Percentiles rank a stretch among this genome's conserved stretches.
Evolutionary conservation across 2,329 filamentous ascomycete species (phyloP).

Genomic region (Fusarium oligoseptatum): DNA sequence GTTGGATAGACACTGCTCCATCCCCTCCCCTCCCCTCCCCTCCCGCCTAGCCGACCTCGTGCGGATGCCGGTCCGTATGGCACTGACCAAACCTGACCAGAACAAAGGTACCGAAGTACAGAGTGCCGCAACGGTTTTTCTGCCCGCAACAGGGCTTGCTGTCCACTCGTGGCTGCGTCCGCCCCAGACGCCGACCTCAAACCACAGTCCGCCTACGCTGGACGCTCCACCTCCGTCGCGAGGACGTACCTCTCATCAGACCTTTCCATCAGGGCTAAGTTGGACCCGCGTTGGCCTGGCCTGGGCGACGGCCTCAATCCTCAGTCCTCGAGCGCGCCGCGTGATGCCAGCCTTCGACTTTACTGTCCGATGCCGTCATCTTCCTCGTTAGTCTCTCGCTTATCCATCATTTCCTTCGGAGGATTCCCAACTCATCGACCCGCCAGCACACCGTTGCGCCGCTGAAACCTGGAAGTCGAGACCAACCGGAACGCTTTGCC

Average conservation of each 20-base stretch:
- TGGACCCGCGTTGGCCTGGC: conserved; percentile 41
- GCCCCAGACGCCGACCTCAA: conserved; percentile 48
- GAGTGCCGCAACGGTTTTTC: conserved; percentile 37
- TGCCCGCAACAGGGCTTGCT: conserved; percentile 32
- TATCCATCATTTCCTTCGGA: conserved; percentile 36
- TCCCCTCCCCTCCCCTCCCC: not conserved
- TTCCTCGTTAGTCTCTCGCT: conserved; percentile 23
- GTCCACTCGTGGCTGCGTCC: conserved; percentile 45
- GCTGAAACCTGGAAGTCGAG: conserved; percentile 36
- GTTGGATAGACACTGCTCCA: conserved; percentile 20
- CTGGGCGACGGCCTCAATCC: conserved; percentile 46
- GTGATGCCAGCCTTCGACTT: conserved; percentile 36
- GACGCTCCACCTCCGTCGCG: conserved; percentile 41
- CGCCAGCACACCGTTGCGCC: conserved; percentile 36
- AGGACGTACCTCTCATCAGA: conserved; percentile 35
- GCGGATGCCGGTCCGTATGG: not conserved
- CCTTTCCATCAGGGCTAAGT: conserved; percentile 32
- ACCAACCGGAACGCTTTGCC: conserved; percentile 34
- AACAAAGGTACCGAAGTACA: conserved; percentile 33
- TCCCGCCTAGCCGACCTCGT: conserved; percentile 13
- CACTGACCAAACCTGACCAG: not conserved
- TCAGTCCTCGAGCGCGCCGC: conserved; percentile 42
- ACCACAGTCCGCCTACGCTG: conserved; percentile 43
- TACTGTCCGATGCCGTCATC: conserved; percentile 39
- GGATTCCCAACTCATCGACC: conserved; percentile 40